Evolutionary conservation across 2,329 filamentous ascomycete genomes (phyloP).

Genomic region (Hypoxylon sp.): DNA sequence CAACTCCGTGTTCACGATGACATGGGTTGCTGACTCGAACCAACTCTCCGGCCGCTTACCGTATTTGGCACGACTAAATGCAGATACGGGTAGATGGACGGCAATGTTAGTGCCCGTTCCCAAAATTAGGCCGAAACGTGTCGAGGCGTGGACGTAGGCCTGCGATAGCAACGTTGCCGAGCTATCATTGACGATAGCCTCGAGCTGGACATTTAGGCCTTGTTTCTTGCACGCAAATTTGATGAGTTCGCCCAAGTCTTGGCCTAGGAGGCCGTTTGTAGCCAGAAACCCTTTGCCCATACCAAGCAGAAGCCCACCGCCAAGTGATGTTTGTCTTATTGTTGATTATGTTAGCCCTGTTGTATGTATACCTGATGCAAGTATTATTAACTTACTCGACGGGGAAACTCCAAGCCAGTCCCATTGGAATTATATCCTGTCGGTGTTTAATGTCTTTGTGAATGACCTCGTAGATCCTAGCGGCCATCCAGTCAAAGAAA

Average conservation of each 20-base stretch:
- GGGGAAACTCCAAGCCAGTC: slow-evolving; percentile 77
- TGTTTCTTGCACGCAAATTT: slow-evolving; percentile 64
- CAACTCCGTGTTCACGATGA: slow-evolving; percentile 76
- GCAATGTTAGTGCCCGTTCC: slow-evolving; percentile 77
- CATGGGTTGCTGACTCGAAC: slow-evolving; percentile 70
- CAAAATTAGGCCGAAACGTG: slow-evolving; percentile 73
- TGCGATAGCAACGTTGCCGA: slow-evolving; percentile 74
- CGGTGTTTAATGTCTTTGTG: slow-evolving; percentile 57
- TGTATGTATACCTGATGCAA: slow-evolving; percentile 4
- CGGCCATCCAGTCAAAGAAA: slow-evolving; percentile 78
- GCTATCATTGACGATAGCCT: slow-evolving; percentile 75
- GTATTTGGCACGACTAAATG: slow-evolving; percentile 68
- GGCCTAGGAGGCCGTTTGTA: slow-evolving; percentile 67
- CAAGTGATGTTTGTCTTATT: slow-evolving; percentile 72
- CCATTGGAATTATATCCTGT: slow-evolving; percentile 65
- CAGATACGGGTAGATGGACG: slow-evolving; percentile 70
- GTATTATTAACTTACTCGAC: slow-evolving; percentile 67
- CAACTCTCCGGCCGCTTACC: slow-evolving; percentile 66
- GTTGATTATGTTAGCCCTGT: slow-evolving; percentile 45
- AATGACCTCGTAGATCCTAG: slow-evolving; percentile 69
- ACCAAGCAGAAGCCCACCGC: slow-evolving; percentile 67
- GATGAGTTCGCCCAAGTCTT: slow-evolving; percentile 71
- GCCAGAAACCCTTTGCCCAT: slow-evolving; percentile 78
- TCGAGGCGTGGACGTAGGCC: slow-evolving; percentile 69
- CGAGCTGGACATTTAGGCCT: slow-evolving; percentile 67